Percentiles rank a stretch among this genome's conserved stretches.
Conservation (phyloP, 495 filamentous ascomycete species). For the Hypomontagnella submonticulosa region DNA sequence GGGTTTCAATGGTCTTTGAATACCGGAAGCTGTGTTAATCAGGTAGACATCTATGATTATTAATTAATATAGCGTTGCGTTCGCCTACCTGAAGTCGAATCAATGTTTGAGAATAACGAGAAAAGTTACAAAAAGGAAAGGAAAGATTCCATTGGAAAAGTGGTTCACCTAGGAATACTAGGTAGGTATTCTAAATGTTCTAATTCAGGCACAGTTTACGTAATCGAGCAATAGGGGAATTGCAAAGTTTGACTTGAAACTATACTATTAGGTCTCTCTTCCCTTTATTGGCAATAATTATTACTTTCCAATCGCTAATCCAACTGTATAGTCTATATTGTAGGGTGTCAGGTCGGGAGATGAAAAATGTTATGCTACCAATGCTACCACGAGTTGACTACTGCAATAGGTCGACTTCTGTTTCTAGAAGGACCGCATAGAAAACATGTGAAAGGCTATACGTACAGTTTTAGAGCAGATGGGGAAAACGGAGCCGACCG, state of each 20-base stretch:
- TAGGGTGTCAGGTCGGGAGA: not conserved
- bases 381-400: conserved; percentile 12
- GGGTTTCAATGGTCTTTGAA: not conserved
- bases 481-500: conserved; percentile 11
- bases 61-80: conserved; percentile 15
- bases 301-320: not conserved
- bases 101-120: conserved; percentile 18
- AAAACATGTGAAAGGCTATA: conserved; percentile 33
- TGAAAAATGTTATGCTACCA: not conserved
- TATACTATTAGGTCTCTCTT: not conserved
- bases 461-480: conserved; percentile 8
- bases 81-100: not conserved
- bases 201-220: conserved; percentile 10
- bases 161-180: no score
- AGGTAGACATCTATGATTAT: conserved; percentile 4
- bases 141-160: no score
- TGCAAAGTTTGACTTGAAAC: not conserved
- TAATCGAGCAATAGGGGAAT: conserved; percentile 7
- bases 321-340: conserved; percentile 6
- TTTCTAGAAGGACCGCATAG: not conserved
- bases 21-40: not conserved
- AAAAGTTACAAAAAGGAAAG: not conserved
- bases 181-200: no score
- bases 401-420: no score
- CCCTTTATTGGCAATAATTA: conserved; percentile 23